Evolutionary conservation across 371 early-diverging fungal genomes (phyloP), one percentile per base, ranked within the genome.

Genomic region (Mortierella sp.): DNA sequence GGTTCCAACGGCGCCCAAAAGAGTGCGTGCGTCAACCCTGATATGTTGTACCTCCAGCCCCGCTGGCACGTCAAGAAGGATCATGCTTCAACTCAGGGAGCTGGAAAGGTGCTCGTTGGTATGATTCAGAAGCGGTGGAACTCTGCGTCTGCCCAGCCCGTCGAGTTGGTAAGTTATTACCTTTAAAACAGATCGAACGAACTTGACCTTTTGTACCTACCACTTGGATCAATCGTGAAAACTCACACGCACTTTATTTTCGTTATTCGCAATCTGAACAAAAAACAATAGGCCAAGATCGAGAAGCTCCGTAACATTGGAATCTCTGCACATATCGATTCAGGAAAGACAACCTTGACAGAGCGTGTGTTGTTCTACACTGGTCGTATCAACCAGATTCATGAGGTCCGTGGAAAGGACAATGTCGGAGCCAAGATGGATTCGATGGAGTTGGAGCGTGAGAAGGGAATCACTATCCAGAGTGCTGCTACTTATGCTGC

Each of bases 361-460:
- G 99, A 99, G 90, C 97, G 99, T 88, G 96, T 99, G 77, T 91
- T 99, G 68, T 98, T 92, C 90, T 98, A 97, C 88, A 98, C 99
- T 38, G 99, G 99, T 34, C 94, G 97, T 76, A 99, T 99, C 90
- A 94, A 96, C 88, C 96, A 96, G 81, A 98, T 98, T 81, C 98
- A 98, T 89, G 99, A 99, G 88, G 99, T 99, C 60, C 96, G 97
- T 78, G 98, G 99, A 72, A 97, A 96, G 89, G 98, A 99, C 90
- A 95, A 96, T 88, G 98, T 99, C 34, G 99, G 99, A 75, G 99
- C 99, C 28, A 98, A 97, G 88, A 99, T 99, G 99, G 99, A 99
- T 90, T 98, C 97, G 70, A 98, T 99, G 98, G 99, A 98, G 71
- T 92, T 98, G 63, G 99, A 99, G 91, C 93, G 99, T 82, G 99